These are phyloP conservation scores for Neckera pumila DNA, from an alignment of 225 moss, liverwort and hornwort genomes.

Conservation along the genomic window DNA sequence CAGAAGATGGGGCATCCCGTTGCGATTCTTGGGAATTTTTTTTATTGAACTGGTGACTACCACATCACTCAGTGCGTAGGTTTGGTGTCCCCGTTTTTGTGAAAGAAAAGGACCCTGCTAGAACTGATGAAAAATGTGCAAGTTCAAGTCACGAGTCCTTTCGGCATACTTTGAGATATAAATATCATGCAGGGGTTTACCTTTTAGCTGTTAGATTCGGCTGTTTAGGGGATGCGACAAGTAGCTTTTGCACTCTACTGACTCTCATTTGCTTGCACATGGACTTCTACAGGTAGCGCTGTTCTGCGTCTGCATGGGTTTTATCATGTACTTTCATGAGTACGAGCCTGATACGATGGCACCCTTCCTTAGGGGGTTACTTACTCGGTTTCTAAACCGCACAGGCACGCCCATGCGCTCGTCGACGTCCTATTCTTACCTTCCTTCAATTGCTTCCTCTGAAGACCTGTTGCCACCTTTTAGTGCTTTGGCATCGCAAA, in stretches of 20 bases:
- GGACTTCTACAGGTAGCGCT: constrained; percentile 52
- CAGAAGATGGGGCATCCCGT: background rate
- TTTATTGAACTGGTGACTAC: background rate
- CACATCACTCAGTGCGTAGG: background rate
- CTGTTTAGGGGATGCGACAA: background rate
- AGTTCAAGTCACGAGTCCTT: background rate
- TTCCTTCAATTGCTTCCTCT: constrained; percentile 19
- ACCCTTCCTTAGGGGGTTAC: constrained; percentile 71
- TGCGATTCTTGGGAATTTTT: background rate
- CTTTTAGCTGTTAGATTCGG: background rate
- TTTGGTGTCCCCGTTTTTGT: background rate
- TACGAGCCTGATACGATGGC: constrained; percentile 85
- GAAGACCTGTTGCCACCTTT: constrained; percentile 3
- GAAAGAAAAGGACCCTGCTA: background rate
- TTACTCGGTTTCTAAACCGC: constrained; percentile 67
- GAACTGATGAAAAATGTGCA: background rate
- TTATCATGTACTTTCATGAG: constrained; percentile 87
- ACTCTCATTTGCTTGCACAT: background rate
- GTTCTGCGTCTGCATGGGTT: constrained; percentile 84
- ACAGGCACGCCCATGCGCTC: constrained; percentile 63
- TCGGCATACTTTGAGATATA: background rate
- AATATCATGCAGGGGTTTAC: background rate
- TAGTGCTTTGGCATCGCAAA: background rate
- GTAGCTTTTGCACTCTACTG: background rate
- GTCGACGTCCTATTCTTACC: constrained; percentile 28